Evolutionary conservation across 345 rosid genomes (phyloP).

Genomic region (Raphanus raphanistrum): DNA sequence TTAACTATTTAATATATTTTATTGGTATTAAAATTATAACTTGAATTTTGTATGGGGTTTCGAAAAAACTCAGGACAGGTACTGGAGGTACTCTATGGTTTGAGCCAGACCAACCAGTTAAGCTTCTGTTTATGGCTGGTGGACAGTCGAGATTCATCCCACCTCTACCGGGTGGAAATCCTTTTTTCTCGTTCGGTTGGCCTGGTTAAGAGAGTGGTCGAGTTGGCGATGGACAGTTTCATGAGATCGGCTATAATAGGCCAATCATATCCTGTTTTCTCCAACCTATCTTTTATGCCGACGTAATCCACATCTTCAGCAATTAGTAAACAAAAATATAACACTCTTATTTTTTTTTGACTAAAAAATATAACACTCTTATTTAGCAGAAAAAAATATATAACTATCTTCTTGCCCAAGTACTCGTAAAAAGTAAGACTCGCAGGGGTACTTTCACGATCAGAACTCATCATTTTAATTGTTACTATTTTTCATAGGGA

Average conservation of each 20-base stretch:
- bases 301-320: neutral
- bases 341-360: no score
- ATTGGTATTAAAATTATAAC: no score
- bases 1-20: no score
- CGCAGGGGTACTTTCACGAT: neutral
- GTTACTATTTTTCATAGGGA: neutral
- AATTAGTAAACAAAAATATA: neutral
- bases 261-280: neutral
- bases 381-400: no score
- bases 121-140: constrained; percentile 78
- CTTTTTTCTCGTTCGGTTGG: constrained; percentile 50
- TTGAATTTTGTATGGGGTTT: no score
- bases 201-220: constrained; percentile 56
- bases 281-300: neutral
- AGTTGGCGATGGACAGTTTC: constrained; percentile 56
- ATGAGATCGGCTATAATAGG: constrained; percentile 52
- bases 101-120: constrained; percentile 64
- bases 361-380: no score
- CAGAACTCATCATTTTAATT: neutral
- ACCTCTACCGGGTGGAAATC: constrained; percentile 53
- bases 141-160: constrained; percentile 66
- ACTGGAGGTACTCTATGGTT: constrained; percentile 21
- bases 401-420: neutral
- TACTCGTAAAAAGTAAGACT: neutral
- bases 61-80: no score